Evolutionary conservation across 148 eudicot genomes (phyloP).

Genomic region (Cornus suecica): DNA sequence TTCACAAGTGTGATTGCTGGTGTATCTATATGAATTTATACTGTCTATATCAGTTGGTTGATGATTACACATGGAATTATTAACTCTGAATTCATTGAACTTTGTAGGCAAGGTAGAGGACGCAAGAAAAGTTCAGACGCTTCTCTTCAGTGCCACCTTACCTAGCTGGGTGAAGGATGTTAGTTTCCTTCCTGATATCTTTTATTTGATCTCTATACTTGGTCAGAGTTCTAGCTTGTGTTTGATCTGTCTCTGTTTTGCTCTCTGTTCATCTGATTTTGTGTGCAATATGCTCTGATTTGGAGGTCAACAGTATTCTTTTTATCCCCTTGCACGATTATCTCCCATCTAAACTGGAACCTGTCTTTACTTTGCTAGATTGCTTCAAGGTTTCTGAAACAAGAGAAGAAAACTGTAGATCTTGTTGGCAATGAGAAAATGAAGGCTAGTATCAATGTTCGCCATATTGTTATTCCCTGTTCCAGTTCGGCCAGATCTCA

Average conservation of each 20-base stretch:
- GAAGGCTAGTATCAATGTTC: constrained; percentile 88
- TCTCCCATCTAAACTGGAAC: neutral
- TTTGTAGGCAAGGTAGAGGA: constrained; percentile 84
- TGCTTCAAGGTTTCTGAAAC: constrained; percentile 67
- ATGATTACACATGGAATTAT: neutral
- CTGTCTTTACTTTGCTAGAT: constrained; percentile 29
- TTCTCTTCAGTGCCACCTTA: constrained; percentile 93
- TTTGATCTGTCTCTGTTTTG: neutral
- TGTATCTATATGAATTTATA: too few relatives aligned
- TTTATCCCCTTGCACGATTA: neutral
- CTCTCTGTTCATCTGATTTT: neutral
- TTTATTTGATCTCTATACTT: neutral
- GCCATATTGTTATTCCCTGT: constrained; percentile 91
- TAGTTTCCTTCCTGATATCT: constrained; percentile 2
- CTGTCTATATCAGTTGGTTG: too few relatives aligned
- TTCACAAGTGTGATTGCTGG: too few relatives aligned
- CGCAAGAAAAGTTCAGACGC: constrained; percentile 81
- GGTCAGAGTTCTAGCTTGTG: neutral
- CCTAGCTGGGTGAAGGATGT: constrained; percentile 88
- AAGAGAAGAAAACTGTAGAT: constrained; percentile 75
- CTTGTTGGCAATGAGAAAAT: constrained; percentile 93
- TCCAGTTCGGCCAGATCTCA: constrained; percentile 69
- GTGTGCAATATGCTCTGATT: neutral
- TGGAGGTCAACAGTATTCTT: neutral
- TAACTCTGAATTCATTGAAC: neutral